These are phyloP conservation scores for Pelargonium citronellum DNA, from an alignment of 441 rosid genomes.

Conservation along the genomic window DNA sequence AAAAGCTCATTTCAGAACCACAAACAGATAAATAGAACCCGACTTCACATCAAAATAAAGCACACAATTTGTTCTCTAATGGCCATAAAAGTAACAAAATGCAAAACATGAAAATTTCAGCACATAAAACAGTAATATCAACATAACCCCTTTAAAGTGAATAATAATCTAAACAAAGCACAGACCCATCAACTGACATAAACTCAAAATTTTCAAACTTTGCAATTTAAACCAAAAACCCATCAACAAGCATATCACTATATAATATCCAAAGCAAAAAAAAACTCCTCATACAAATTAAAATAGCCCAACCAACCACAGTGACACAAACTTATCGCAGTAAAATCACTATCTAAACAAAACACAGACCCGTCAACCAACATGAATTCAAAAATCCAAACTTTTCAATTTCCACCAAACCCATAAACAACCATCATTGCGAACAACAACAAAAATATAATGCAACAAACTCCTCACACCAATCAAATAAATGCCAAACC, in stretches of 20 bases:
- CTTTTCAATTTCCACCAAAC: conserved; percentile 1
- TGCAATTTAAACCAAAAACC: neutral
- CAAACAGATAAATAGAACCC: conserved; percentile 14
- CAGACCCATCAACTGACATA: neutral
- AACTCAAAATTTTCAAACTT: neutral
- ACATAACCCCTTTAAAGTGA: neutral
- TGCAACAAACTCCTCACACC: neutral
- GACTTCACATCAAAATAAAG: conserved; percentile 21
- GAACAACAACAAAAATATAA: neutral
- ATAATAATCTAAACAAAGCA: neutral
- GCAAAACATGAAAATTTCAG: conserved; percentile 14
- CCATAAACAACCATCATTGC: neutral
- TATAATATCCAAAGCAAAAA: too few species aligned
- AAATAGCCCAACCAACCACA: too few species aligned
- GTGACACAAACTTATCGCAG: neutral
- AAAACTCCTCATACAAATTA: too few species aligned
- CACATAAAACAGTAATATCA: conserved; percentile 24
- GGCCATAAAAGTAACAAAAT: conserved; percentile 13
- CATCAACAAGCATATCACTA: too few species aligned
- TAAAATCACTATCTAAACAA: neutral
- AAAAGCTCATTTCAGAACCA: conserved; percentile 35
- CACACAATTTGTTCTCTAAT: conserved; percentile 22
- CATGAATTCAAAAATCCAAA: neutral
- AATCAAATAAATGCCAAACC: neutral
- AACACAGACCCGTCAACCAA: neutral